These are phyloP conservation scores for slime mould (Dictyostelium discoideum) DNA, from an alignment of 78 protist genomes.

Conservation along the genomic window dicty_2.7 NC_007090.3:5031501-5032000, in stretches of 20 bases:
- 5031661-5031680: no score
- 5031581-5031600: no score
- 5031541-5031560: no score
- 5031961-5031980: conserved; percentile 81
- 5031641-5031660: neutral
- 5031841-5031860: neutral
- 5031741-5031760: neutral
- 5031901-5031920: neutral
- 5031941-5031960: conserved; percentile 21
- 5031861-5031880: no score
- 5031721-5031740: no score
- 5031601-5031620: neutral
- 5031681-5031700: neutral
- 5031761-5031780: neutral
- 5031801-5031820: neutral
- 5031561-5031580: no score
- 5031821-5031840: neutral
- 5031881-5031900: neutral
- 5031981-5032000: conserved; percentile 68
- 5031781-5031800: neutral
- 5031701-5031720: neutral
- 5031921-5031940: neutral
- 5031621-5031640: neutral
- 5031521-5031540: no score
- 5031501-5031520: no score